Conservation (phyloP, 2,329 filamentous ascomycete species). For the Apiospora sp. region DNA sequence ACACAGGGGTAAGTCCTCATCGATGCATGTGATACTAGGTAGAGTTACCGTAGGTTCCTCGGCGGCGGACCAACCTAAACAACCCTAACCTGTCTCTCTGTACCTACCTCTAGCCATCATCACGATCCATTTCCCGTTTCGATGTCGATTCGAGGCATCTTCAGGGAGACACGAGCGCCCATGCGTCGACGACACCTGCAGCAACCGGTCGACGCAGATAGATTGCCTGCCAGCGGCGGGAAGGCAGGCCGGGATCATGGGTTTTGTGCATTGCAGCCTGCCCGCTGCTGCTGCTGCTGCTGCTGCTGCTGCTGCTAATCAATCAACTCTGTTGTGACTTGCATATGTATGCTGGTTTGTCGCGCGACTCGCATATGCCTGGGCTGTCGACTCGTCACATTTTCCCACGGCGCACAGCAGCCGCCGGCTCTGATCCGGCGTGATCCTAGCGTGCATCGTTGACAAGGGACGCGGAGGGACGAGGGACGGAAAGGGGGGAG, state of each 20-base stretch:
- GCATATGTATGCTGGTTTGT: background rate
- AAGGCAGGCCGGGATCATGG: background rate
- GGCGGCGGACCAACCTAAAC: background rate
- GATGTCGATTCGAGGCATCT: too few species aligned
- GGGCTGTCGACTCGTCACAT: slow-evolving; percentile 10
- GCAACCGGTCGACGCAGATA: slow-evolving; percentile 17
- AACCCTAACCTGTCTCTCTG: background rate
- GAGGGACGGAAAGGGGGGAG: background rate
- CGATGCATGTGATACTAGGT: background rate
- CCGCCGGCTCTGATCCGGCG: slow-evolving; percentile 6
- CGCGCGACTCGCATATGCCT: background rate
- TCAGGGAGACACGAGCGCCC: background rate
- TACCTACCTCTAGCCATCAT: background rate
- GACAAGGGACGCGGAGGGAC: background rate
- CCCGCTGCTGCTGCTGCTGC: background rate
- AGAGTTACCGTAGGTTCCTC: background rate
- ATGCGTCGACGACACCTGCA: background rate
- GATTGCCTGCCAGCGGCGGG: slow-evolving; percentile 1
- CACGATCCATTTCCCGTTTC: background rate
- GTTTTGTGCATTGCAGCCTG: slow-evolving; percentile 9
- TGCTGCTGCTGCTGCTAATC: background rate
- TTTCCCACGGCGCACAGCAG: background rate
- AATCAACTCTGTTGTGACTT: background rate
- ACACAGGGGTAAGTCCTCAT: background rate
- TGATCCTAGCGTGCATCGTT: background rate